Evolutionary conservation across 305 asterid genomes (phyloP), one percentile per base, ranked within the genome.

Genomic region (Euphrasia arctica): DNA sequence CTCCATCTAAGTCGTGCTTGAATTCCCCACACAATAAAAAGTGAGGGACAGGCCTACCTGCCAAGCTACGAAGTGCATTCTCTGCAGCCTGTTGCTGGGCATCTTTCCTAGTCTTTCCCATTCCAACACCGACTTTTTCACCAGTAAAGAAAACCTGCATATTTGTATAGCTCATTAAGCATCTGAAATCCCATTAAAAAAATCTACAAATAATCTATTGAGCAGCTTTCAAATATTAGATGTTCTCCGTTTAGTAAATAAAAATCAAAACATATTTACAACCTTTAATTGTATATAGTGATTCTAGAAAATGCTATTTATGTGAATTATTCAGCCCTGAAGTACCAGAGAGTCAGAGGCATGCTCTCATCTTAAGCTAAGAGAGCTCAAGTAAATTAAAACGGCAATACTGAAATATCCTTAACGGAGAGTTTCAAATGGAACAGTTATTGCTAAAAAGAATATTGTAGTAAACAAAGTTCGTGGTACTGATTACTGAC

Each of bases 1-100:
- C 50, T 58, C 28, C 61, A 14, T 39, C 4, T 2, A 49, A 63
- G 50, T 28, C 15, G 39, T 43, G 29, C 8, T 39, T 29, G 39
- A 14, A 54, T 29, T 32, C 42, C 27, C 42, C 27, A 54, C 34
- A 59, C 58, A 50, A 60, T 29, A 15, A 25, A 39, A 43, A 18
- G 54, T 61, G 32, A 18, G 56, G 4, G 60, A 67, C 49, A 31
- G 57, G 36, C 4, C 78, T 79, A 90, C 99, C 95, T 68, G 99
- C 96, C 88, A 94, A 80, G 83, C 76, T 80, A 71, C 72, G 95
- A 51, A 94, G 96, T 42, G 99, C 99, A 78, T 85, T 88, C 72
- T 82, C 99, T 47, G 96, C 97, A 73, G 98, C 99, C 71, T 86
- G 96, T 78, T 86, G 97, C 78, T 90, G 96, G 10, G 99, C 99